Evolutionary conservation across 306 rosid genomes (phyloP), one percentile per base, ranked within the genome.

Genomic region (Medicago lupulina): DNA sequence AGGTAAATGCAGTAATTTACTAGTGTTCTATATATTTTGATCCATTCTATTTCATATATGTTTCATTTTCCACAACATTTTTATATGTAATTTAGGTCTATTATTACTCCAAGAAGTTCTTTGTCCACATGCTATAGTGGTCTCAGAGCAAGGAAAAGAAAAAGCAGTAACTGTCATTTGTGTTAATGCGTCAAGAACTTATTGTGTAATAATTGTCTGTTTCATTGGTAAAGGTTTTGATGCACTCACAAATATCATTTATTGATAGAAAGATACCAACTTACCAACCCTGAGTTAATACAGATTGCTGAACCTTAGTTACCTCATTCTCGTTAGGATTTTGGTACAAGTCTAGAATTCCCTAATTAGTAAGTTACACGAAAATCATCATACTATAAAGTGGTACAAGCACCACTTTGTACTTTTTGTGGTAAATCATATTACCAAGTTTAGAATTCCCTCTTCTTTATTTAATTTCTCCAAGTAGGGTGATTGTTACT

Each of bases 161-260:
- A 61, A 54, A 62, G 31, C 64, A 70, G 80, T n/a, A 34, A 57
- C 67, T 74, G 51, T 19, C 73, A 51, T 60, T 40, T 21, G 4
- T 50, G 38, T 59, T 63, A 31, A 70, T 69, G 62, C 70, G 51
- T 44, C 76, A 70, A 70, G 18, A 55, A 75, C 75, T 79, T 65
- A 23, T 70, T 49, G 25, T 43, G 21, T 50, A 64, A 75, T 70
- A 62, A 21, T 67, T 70, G 78, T 79, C 47, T 25, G 77, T 17
- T 10, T 54, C 36, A 18, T 28, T 67, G 68, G 75, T 79, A 71
- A 75, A 66, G 62, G 6, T 65, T 65, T 57, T 68, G 21, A 73
- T 60, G 63, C 49, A 44, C 65, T 19, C 41, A 21, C 62, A 70
- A 62, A 55, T 72, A 53, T 44, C 49, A 40, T 61, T 62, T 41